Percentiles rank a stretch among this genome's conserved stretches.
Evolutionary conservation across 1,139 yeast genomes (phyloP).

Genomic region (Pichia terricola): DNA sequence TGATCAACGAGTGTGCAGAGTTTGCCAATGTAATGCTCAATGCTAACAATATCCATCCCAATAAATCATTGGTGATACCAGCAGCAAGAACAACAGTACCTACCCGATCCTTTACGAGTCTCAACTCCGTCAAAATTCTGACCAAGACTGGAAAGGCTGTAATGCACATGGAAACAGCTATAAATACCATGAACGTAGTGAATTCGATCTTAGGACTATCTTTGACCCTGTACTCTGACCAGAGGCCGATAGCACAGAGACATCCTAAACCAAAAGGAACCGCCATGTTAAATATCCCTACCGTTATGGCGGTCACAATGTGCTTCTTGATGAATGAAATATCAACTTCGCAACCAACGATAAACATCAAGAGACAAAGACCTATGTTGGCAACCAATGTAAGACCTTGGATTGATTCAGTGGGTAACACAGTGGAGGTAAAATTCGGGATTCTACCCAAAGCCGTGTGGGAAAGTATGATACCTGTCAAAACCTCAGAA

Average conservation of each 20-base stretch:
- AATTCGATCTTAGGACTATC: constrained; percentile 37
- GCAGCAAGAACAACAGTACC: constrained; percentile 77
- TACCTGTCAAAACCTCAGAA: constrained; percentile 70
- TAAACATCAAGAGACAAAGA: constrained; percentile 60
- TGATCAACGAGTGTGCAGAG: constrained; percentile 50
- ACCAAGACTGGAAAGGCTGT: constrained; percentile 82
- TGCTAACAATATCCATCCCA: constrained; percentile 78
- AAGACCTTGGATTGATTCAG: constrained; percentile 50
- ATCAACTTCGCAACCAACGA: constrained; percentile 74
- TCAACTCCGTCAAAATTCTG: constrained; percentile 63
- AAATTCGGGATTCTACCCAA: constrained; percentile 63
- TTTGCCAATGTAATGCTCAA: constrained; percentile 68
- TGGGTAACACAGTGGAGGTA: constrained; percentile 54
- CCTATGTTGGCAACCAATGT: constrained; percentile 65
- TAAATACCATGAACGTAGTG: constrained; percentile 68
- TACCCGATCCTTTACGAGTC: constrained; percentile 60
- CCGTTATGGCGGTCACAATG: constrained; percentile 49
- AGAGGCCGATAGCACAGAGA: constrained; percentile 57
- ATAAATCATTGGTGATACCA: constrained; percentile 67
- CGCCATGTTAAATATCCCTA: constrained; percentile 62
- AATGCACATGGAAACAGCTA: constrained; percentile 72
- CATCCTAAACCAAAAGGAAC: constrained; percentile 75
- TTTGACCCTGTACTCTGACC: constrained; percentile 39
- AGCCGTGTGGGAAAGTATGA: constrained; percentile 59
- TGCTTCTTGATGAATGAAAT: constrained; percentile 51